These are phyloP conservation scores for Talaromyces sp. DNA, from an alignment of 2,329 filamentous ascomycete species.

Conservation along the genomic window DNA sequence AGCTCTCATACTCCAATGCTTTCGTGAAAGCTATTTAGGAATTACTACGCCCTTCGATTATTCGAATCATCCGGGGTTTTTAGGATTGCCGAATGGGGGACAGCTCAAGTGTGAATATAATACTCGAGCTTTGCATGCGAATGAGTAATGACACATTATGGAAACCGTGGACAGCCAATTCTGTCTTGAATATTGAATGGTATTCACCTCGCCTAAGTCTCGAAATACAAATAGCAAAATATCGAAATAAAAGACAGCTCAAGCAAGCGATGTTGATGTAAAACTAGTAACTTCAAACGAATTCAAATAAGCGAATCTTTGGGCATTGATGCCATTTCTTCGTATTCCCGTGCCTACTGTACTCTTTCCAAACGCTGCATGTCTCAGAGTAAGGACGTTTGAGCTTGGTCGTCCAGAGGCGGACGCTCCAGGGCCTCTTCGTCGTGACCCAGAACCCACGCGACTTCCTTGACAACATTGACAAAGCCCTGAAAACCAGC, in stretches of 20 bases:
- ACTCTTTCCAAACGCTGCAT: neutral
- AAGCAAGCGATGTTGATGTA: neutral
- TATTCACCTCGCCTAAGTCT: neutral
- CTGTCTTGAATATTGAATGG: neutral
- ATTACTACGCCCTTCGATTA: neutral
- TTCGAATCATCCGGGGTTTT: neutral
- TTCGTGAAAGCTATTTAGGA: neutral
- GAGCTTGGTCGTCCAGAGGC: neutral
- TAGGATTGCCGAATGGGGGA: neutral
- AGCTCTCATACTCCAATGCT: neutral
- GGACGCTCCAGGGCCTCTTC: neutral
- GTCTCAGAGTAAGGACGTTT: neutral
- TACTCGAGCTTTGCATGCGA: neutral
- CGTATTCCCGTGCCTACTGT: neutral
- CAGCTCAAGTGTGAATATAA: neutral
- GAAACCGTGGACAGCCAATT: neutral
- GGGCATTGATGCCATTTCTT: neutral
- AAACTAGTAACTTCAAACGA: neutral
- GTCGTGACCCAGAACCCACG: slow-evolving; percentile 22
- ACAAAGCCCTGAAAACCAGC: slow-evolving; percentile 33
- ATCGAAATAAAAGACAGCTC: neutral
- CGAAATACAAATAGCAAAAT: neutral
- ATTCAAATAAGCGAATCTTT: neutral
- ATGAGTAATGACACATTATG: neutral
- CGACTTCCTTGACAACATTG: slow-evolving; percentile 26